Base-by-base conservation (phyloP, 2,329 filamentous ascomycete genomes). In the Aureobasidium sp. region DNA sequence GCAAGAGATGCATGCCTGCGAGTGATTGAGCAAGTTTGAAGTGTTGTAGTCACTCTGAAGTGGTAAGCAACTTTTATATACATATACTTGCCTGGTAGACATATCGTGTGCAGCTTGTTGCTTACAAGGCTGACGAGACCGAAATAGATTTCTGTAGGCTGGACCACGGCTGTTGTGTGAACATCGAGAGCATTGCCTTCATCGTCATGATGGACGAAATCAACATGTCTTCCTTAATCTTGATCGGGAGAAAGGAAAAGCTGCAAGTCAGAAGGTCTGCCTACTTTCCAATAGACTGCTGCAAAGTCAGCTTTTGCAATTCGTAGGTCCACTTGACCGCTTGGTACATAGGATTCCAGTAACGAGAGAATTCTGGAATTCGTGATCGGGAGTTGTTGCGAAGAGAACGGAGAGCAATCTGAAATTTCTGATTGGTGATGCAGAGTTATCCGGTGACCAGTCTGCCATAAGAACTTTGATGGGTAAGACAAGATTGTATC, bases 211-310 rank as follows among this genome's bases (percentile, higher is more conserved):
- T 12, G 14, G 36, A 27, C 1, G 25, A 15, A 6, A 55, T 55
- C 6, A 44, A 36, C 17, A 22, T 39, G 8, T 3, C 14, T 34
- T 15, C 36, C 45, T 42, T 5, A 17, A 27, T 39, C 44, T 59
- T 27, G 14, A 48, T 48, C 41, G 42, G 34, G 55, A 20, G 29
- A 59, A 39, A 29, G 58, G 36, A 25, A 29, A 27, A 44, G 45
- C 45, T 61, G 58, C 48, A 42, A 34, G 58, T 52, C 34, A 59
- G 55, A 48, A 41, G 20, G 44, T 59, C 55, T 59, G 55, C 42
- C 44, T 55, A 6, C 25, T 47, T 57, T 48, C n/a, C 55, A 48
- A 48, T 59, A 39, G 55, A 47, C 55, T 48, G 44, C 44, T 59
- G 55, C 34, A 20, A 39, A 48, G 55, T 59, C 29, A 59, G 55